These are phyloP conservation scores for Mediolabrus comicus DNA, from an alignment of 108 stramenopile species.

Conservation along the genomic window DNA sequence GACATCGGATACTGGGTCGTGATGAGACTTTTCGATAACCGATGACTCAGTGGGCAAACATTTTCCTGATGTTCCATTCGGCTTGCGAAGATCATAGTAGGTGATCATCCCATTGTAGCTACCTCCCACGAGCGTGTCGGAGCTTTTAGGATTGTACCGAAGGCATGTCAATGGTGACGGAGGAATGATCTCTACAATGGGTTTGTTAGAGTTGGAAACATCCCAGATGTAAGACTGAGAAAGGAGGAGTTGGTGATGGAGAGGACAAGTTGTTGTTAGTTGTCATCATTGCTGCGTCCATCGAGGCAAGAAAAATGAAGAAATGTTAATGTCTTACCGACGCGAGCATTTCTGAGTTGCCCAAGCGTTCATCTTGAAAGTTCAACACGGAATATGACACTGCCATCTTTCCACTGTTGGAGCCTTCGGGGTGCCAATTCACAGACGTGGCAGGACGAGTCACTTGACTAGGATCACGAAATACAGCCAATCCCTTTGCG, in stretches of 20 bases:
- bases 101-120: constrained; percentile 87
- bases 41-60: constrained; percentile 67
- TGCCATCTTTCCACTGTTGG: constrained; percentile 65
- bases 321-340: constrained; percentile 36
- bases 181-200: constrained; percentile 75
- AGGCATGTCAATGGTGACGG: constrained; percentile 81
- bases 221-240: constrained; percentile 86
- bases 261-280: background rate
- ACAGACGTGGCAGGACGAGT: constrained; percentile 82
- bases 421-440: constrained; percentile 90
- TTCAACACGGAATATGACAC: constrained; percentile 80
- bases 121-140: constrained; percentile 77
- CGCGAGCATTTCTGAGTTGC: constrained; percentile 47
- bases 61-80: constrained; percentile 49
- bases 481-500: constrained; percentile 90
- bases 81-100: constrained; percentile 79
- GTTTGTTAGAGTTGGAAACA: constrained; percentile 85
- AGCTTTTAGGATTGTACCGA: constrained; percentile 84
- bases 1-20: constrained; percentile 89
- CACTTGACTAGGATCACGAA: constrained; percentile 76
- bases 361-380: constrained; percentile 81
- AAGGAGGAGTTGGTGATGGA: constrained; percentile 1
- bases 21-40: constrained; percentile 84
- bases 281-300: background rate
- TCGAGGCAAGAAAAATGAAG: background rate